A percentile compares a stretch with the other conserved stretches of the same genome.
Conservation (phyloP, 192 early-diverging fungal genomes). For the Diversispora eburnea region DNA sequence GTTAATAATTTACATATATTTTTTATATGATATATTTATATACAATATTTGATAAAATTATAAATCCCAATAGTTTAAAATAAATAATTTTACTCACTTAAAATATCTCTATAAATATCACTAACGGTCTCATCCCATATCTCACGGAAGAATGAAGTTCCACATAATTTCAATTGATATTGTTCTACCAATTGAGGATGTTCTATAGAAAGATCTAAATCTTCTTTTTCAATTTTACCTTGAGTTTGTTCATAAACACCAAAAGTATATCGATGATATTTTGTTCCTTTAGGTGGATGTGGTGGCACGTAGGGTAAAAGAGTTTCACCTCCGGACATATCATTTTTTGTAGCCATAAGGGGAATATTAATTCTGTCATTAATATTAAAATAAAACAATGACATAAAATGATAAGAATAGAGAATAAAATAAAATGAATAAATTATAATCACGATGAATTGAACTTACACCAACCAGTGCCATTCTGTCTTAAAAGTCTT, state of each 20-base stretch:
- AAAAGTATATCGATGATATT: constrained; percentile 70
- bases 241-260: constrained; percentile 62
- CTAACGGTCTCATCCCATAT: constrained; percentile 52
- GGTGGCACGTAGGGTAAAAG: constrained; percentile 64
- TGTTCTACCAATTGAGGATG: constrained; percentile 35
- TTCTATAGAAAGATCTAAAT: constrained; percentile 34
- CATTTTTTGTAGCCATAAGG: constrained; percentile 51
- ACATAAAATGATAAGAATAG: background rate
- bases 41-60: background rate
- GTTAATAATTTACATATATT: background rate
- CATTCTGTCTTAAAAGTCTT: constrained; percentile 66
- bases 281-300: constrained; percentile 73
- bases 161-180: constrained; percentile 42
- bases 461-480: constrained; percentile 65
- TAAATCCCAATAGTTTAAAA: background rate
- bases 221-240: constrained; percentile 43
- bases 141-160: constrained; percentile 54
- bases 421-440: background rate
- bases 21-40: background rate
- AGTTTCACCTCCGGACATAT: constrained; percentile 41
- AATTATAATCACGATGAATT: too few species aligned
- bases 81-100: constrained; percentile 31
- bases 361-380: constrained; percentile 53
- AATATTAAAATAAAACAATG: background rate
- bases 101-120: constrained; percentile 49